Base-by-base conservation (phyloP, 495 filamentous ascomycete species). In the Staphylotrichum longicolle region DNA sequence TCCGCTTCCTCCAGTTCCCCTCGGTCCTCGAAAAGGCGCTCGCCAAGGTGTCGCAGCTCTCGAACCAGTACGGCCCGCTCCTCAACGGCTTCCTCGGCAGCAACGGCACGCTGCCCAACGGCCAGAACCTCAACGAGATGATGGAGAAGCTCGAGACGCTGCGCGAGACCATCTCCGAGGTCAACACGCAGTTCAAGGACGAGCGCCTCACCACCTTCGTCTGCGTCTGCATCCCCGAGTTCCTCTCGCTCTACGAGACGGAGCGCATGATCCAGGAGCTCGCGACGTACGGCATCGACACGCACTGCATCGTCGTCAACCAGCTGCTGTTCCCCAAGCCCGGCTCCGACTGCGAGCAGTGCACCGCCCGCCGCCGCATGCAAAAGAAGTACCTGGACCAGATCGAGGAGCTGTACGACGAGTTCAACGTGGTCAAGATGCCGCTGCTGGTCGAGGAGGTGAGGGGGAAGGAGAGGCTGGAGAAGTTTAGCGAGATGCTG, bases 241-340 rank as follows among this genome's bases (percentile, higher is more conserved):
- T 99, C 80, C 74, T 99, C 70, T 92, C 88, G 48, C 83, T 99
- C 46, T 99, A 98, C 77, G 94, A 99, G 81, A 99, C 94, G 56
- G 94, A 99, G 77, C 90, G 94, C 64, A 97, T 98, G 94, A 97
- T 98, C 69, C 94, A 98, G 77, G 94, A 99, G 79, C 82, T 99
- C 66, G 86, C 91, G 50, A 88, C 82, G 72, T 99, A 96, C 78
- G 77, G 85, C 66, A 99, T 99, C 70, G 94, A 99, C 74, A 96
- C 93, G 8, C 94, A 99, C 74, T 83, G 87, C 67, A 97, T 99
- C 64, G 94, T 99, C 15, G 94, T 99, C 70, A 99, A 99, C 75
- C 94, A 99, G 81, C 82, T 98, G 63, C 77, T 98, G 58, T 98
- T 96, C 78, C 94, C 94, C 14, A 91, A 90, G 74, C 82, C 88